Evolutionary conservation across 176 grass and related monocot genomes (phyloP), one percentile per base, ranked within the genome.

Genomic region (Oropetium thomaeum): DNA sequence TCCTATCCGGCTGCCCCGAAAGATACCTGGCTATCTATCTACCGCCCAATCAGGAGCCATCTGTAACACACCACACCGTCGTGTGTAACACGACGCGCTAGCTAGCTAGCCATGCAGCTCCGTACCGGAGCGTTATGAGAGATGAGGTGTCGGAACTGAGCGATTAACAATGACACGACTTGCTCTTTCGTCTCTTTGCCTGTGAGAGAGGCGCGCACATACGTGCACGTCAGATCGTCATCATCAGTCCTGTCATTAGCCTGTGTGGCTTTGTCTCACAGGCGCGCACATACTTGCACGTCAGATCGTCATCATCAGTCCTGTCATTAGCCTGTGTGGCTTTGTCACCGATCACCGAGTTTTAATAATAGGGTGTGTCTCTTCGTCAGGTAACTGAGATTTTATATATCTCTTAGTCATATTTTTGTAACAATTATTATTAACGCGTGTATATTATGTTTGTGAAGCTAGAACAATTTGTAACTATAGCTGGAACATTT

Each of bases 11-110:
- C n/a, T n/a, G n/a, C n/a, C n/a, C n/a, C n/a, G n/a, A n/a, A n/a
- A n/a, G 28, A 32, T 43, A 14, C 38, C 13, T 15, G 17, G 16
- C 20, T 57, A 8, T 22, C 64, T 30, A 23, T 17, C 59, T 62
- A 0, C n/a, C n/a, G 43, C 17, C 51, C 20, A 4, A 48, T 5
- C 48, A 13, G 15, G 30, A 53, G n/a, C 69, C 20, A 45, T 45
- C 41, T 19, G 26, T 22, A 10, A 39, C 32, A 73, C n/a, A 57
- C 14, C 51, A 40, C 5, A 40, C 5, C 70, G 25, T n/a, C n/a
- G 33, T 7, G 35, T 74, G 54, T 74, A 74, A 58, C 71, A 60
- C 71, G 71, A n/a, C 52, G 22, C 14, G n/a, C n/a, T 74, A 13
- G 20, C 43, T 33, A 33, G 29, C 31, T n/a, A 28, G 0, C 12